Evolutionary conservation across 345 rosid genomes (phyloP).

Genomic region (Ceriops tagal): DNA sequence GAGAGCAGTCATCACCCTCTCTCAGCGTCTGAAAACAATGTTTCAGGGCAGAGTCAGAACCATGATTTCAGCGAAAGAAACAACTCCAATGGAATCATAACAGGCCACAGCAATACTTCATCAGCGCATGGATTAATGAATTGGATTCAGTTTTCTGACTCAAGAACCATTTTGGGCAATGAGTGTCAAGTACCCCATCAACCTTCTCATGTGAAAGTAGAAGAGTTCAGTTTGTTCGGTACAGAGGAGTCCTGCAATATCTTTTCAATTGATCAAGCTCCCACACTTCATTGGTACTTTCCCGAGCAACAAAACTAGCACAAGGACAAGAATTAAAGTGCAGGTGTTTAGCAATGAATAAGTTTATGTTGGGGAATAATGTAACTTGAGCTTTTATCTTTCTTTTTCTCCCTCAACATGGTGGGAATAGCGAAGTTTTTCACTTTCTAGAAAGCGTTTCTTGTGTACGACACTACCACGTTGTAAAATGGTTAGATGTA

Average conservation of each 20-base stretch:
- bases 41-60: conserved; percentile 25
- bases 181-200: conserved; percentile 14
- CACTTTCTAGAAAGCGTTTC: background rate
- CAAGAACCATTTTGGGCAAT: conserved; percentile 23
- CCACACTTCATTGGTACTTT: conserved; percentile 52
- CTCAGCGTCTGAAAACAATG: conserved; percentile 28
- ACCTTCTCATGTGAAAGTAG: conserved; percentile 35
- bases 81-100: conserved; percentile 1
- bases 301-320: conserved; percentile 24
- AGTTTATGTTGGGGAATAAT: conserved; percentile 7
- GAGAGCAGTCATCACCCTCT: conserved; percentile 20
- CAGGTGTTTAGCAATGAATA: background rate
- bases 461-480: background rate
- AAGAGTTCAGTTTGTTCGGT: conserved; percentile 36
- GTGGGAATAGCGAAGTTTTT: background rate
- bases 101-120: conserved; percentile 21
- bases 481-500: too few species aligned
- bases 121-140: conserved; percentile 26
- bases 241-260: conserved; percentile 50
- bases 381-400: conserved; percentile 12
- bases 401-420: background rate
- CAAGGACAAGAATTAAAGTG: background rate
- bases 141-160: conserved; percentile 35
- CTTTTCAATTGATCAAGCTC: conserved; percentile 62
- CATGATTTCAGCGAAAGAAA: conserved; percentile 20